Base-by-base conservation (phyloP, 1,284 basidiomycete species). In the Salmacisia buchloeana region DNA sequence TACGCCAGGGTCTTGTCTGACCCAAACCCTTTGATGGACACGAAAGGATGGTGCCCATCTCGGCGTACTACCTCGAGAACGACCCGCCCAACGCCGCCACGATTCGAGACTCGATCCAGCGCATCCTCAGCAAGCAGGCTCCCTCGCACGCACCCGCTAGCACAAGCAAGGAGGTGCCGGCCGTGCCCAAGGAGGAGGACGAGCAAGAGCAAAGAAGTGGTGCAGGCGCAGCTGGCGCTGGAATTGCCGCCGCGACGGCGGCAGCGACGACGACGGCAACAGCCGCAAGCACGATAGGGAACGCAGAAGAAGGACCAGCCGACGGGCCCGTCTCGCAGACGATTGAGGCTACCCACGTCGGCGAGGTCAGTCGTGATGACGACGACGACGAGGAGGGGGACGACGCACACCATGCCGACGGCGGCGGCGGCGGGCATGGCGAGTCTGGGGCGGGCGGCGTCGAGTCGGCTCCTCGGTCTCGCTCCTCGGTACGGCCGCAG, bases 31-130 rank as follows among this genome's bases (percentile, higher is more conserved):
- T n/a, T 25, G 9, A 21, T 27, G 12, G 56, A 63, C 18, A 38
- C 31, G 4, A 6, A 63, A 73, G 71, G 36, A 78, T 79, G 75
- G 73, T 79, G 23, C 72, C 71, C 39, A 78, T 78, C 59, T 73
- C 74, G 33, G 38, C 69, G 10, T 79, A 68, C 60, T 78, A 78
- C 57, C 33, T 79, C n/a, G 77, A 76, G 58, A 63, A 70, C 21
- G 74, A 74, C 54, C 75, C 77, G 12, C 73, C 75, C 1, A 79
- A 79, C 56, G 70, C 72, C 1, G 58, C 67, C 12, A 65, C 67
- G 13, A 58, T 76, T 4, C 62, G 69, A 29, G 57, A 59, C n/a
- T 69, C 61, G 35, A 68, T 74, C 29, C 63, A 68, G 25, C 56
- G 36, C 35, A 58, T 58, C 15, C 34, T 39, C 9, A 58, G 27